A percentile compares a stretch with the other conserved stretches of the same genome.
Conservation (phyloP, 768 basidiomycete genomes). For the Termitomyces sp. region DNA sequence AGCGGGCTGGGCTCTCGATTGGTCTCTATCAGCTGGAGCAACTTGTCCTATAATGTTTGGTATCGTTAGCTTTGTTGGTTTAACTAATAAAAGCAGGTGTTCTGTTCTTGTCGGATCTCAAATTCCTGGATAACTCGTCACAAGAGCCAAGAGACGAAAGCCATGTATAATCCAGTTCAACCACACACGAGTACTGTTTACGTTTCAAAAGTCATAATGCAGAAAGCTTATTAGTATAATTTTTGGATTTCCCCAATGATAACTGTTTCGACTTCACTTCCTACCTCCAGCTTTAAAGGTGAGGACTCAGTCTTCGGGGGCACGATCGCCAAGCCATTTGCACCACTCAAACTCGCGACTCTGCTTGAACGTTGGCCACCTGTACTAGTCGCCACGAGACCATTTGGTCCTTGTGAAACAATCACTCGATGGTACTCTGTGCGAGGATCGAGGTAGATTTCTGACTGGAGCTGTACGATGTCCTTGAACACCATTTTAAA, state of each 20-base stretch:
- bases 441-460: constrained; percentile 69
- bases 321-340: constrained; percentile 75
- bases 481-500: constrained; percentile 27
- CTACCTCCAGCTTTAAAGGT: constrained; percentile 42
- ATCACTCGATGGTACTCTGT: constrained; percentile 83
- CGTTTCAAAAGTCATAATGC: background rate
- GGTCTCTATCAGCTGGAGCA: constrained; percentile 75
- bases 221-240: background rate
- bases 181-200: background rate
- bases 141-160: background rate
- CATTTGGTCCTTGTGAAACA: constrained; percentile 42
- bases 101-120: background rate
- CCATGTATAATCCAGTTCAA: background rate
- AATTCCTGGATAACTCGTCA: no score
- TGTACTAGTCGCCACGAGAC: constrained; percentile 70
- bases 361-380: constrained; percentile 86
- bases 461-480: constrained; percentile 44
- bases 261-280: constrained; percentile 57
- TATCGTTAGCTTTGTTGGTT: background rate
- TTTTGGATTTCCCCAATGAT: constrained; percentile 56
- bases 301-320: constrained; percentile 38
- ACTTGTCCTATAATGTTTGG: constrained; percentile 37
- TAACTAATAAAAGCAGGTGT: background rate
- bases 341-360: constrained; percentile 74
- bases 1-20: constrained; percentile 49